These are phyloP conservation scores for Gossypium mustelinum DNA, from an alignment of 345 rosid genomes.

Conservation along the genomic window DNA sequence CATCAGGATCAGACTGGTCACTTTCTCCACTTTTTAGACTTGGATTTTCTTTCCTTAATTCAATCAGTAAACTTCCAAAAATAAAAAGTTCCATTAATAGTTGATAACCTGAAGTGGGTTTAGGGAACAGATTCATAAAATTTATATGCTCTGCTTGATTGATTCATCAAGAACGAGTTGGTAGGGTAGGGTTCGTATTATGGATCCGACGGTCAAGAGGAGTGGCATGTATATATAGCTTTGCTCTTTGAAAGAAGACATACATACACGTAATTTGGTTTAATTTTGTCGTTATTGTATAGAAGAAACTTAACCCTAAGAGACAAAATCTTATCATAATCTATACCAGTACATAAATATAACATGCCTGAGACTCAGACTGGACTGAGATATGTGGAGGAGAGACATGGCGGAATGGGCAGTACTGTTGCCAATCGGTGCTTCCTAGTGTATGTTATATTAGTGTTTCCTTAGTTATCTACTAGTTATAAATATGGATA, in stretches of 20 bases:
- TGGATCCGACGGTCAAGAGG: neutral
- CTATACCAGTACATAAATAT: neutral
- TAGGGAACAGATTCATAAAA: no score
- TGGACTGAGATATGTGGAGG: neutral
- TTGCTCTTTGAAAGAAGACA: no score
- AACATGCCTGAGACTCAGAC: no score
- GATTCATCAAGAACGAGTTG: no score
- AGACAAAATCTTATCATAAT: constrained; percentile 16
- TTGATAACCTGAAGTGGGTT: neutral
- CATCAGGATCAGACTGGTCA: neutral
- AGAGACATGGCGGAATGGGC: neutral
- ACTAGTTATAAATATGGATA: no score
- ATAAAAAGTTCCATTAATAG: neutral
- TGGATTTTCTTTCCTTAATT: neutral
- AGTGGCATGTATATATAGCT: neutral
- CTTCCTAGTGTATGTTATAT: neutral
- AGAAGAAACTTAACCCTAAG: neutral
- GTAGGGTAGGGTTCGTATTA: neutral
- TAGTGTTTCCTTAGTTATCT: no score
- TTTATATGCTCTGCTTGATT: no score
- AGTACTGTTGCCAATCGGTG: neutral
- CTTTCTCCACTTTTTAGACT: neutral
- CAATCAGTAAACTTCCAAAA: neutral
- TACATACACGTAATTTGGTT: neutral
- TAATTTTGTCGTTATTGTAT: neutral